Base-by-base conservation (phyloP, 2,329 filamentous ascomycete species). In the Penicillium sp. region DNA sequence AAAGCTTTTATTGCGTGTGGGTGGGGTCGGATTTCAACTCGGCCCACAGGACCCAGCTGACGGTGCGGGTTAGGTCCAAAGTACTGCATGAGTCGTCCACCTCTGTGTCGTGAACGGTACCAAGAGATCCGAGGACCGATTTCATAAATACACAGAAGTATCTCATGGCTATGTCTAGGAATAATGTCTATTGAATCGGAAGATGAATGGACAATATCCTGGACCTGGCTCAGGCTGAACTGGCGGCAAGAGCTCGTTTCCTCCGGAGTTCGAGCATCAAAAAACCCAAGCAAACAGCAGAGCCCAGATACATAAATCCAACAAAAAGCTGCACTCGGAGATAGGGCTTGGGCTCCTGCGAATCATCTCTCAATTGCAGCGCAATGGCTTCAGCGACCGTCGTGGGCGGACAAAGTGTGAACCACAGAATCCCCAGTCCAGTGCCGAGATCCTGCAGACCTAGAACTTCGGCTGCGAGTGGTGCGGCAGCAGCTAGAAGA, bases 371-470 rank as follows among this genome's bases (percentile, higher is more conserved):
- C n/a, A 57, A 36, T 14, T 47, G 24, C 13, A 57, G 29, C 13
- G 50, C 51, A 40, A 57, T 54, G 4, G 51, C 39, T 18, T 57
- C 55, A 8, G 55, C 42, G 4, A 57, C 46, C 4, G 51, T 43
- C 5, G 43, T 39, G 5, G 55, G 55, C n/a, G 42, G n/a, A 1
- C 18, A 22, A 8, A 57, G 24, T 18, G 31, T 18, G 3, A 57
- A 27, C 36, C 41, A 57, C 7, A 54, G 34, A 10, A 57, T 39
- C 9, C 18, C 46, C 34, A 57, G 22, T 14, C 34, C 51, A 45
- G 24, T 16, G 2, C 31, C 29, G 2, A 57, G 16, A 22, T 45
- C n/a, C 7, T 47, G 8, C 18, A 57, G 16, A 1, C 55, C 55
- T 14, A 57, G 42, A 24, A 57, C 44, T 40, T 57, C 47, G 6